Evolutionary conservation across 805 yeast species (phyloP).

Genomic region (Yarrowia porcina): DNA sequence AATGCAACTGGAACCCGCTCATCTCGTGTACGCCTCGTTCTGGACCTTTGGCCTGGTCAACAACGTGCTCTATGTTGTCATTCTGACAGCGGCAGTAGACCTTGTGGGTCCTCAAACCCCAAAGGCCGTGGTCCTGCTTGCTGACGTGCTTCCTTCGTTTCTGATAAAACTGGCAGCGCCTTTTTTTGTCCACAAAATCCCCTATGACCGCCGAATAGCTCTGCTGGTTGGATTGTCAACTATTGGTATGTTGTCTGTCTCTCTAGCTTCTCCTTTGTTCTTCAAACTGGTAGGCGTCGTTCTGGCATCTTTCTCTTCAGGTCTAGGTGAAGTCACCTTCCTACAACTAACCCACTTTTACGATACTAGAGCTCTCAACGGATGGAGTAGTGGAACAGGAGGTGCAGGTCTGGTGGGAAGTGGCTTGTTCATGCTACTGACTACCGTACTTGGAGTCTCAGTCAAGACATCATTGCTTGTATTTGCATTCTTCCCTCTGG

Average conservation of each 20-base stretch:
- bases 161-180: constrained; percentile 70
- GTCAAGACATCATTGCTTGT: constrained; percentile 54
- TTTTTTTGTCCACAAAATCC: constrained; percentile 64
- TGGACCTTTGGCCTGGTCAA: constrained; percentile 84
- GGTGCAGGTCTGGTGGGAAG: constrained; percentile 88
- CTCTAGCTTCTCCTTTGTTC: constrained; percentile 42
- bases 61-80: constrained; percentile 86
- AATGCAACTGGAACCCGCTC: constrained; percentile 14
- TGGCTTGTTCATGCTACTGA: constrained; percentile 63
- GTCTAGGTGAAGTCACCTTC: constrained; percentile 87
- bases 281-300: constrained; percentile 62
- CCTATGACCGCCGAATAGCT: constrained; percentile 56
- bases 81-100: constrained; percentile 88
- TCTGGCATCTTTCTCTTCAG: constrained; percentile 80
- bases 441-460: constrained; percentile 60
- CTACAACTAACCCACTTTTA: constrained; percentile 81
- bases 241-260: constrained; percentile 70
- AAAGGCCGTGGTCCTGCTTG: constrained; percentile 77
- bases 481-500: constrained; percentile 47
- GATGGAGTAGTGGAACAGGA: constrained; percentile 94
- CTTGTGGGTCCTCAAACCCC: constrained; percentile 81
- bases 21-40: constrained; percentile 44
- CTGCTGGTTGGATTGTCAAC: constrained; percentile 56
- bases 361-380: constrained; percentile 60
- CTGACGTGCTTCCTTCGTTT: constrained; percentile 85